Evolutionary conservation across 345 rosid genomes (phyloP).

Genomic region (Salix dunnii): DNA sequence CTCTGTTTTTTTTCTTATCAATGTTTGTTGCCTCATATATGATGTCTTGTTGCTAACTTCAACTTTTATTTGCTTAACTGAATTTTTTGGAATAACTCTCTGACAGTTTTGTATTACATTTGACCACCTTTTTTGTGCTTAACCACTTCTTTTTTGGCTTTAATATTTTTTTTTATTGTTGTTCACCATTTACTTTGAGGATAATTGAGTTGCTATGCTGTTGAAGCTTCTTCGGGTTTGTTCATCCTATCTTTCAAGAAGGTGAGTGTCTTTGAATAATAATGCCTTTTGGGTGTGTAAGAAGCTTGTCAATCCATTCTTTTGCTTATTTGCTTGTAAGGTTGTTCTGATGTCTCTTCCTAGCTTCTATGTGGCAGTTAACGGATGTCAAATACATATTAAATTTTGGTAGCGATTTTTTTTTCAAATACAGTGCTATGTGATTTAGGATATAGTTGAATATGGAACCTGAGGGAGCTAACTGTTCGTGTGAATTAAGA

Average conservation of each 20-base stretch:
- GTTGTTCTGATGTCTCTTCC: conserved; percentile 23
- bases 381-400: conserved; percentile 15
- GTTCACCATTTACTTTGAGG: conserved; percentile 7
- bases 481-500: neutral
- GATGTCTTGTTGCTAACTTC: conserved; percentile 34
- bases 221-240: conserved; percentile 29
- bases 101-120: conserved; percentile 23
- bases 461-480: neutral
- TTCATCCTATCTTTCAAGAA: conserved; percentile 24
- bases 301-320: conserved; percentile 3
- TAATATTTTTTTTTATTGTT: neutral
- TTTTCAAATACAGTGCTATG: neutral
- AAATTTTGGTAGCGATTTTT: conserved; percentile 7
- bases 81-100: conserved; percentile 23
- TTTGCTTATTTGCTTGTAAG: neutral
- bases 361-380: conserved; percentile 47
- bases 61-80: conserved; percentile 21
- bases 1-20: conserved; percentile 31
- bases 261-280: conserved; percentile 21
- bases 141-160: conserved; percentile 16
- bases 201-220: conserved; percentile 15
- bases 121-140: conserved; percentile 6
- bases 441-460: neutral
- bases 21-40: conserved; percentile 33
- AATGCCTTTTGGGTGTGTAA: conserved; percentile 26